Conservation (phyloP, 2,329 filamentous ascomycete species). For the Colletotrichum cuscutae region DNA sequence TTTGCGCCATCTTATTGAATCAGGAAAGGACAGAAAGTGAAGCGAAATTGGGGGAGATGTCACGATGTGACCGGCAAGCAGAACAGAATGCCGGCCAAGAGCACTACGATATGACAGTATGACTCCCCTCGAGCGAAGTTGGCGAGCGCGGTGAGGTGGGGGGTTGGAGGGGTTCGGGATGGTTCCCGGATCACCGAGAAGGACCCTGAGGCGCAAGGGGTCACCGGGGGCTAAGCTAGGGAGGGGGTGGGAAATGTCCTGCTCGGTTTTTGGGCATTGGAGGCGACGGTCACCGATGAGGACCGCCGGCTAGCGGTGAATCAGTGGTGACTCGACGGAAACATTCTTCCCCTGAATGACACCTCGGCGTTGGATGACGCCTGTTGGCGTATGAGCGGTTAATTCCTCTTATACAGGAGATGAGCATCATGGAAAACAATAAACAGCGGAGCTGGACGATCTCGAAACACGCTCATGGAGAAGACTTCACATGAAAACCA, state of each 20-base stretch:
- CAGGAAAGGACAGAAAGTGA: neutral
- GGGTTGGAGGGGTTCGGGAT: slow-evolving; percentile 7
- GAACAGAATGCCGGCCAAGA: neutral
- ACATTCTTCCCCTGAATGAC: neutral
- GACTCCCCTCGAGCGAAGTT: slow-evolving; percentile 12
- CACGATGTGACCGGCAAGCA: neutral
- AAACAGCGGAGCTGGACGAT: neutral
- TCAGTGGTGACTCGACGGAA: neutral
- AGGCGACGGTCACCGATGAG: neutral
- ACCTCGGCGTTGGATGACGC: neutral
- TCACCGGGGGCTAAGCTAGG: neutral
- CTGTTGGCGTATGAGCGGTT: neutral
- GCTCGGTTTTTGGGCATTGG: neutral
- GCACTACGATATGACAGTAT: neutral
- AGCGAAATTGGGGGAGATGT: neutral
- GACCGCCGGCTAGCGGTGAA: neutral
- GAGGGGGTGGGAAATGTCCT: neutral
- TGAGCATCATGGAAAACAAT: neutral
- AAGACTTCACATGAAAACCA: neutral
- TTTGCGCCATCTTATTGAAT: neutral
- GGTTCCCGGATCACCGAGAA: slow-evolving; percentile 22
- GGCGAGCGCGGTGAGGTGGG: neutral
- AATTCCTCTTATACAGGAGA: neutral
- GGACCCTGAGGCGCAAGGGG: neutral
- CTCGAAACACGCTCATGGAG: neutral